phyloP scores from a whole-genome alignment of 169 alveolate genomes.

The Eimeria zaria region DNA sequence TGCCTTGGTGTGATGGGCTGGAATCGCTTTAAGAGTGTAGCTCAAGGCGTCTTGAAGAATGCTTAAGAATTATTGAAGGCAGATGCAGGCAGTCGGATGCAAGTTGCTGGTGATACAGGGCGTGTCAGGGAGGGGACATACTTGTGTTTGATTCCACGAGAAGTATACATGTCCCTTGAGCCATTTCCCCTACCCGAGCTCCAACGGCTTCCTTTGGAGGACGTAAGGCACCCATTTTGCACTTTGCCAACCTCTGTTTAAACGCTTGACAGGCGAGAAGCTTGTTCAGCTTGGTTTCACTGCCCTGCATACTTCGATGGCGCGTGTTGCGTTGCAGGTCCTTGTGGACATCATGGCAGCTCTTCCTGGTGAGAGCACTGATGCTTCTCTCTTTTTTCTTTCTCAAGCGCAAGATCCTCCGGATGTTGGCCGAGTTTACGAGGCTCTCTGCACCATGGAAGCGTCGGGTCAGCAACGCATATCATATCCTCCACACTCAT shows the following conservation, averaged over 20 bases:
- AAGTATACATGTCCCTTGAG: constrained; percentile 28
- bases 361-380: constrained; percentile 32
- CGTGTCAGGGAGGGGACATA: constrained; percentile 61
- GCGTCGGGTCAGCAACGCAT: constrained; percentile 13
- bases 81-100: not conserved
- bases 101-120: constrained; percentile 46
- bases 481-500: not conserved
- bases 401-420: constrained; percentile 65
- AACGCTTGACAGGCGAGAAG: no score
- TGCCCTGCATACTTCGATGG: not conserved
- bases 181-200: constrained; percentile 54
- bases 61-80: not conserved
- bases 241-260: not conserved
- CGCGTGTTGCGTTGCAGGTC: constrained; percentile 7
- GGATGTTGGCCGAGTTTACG: constrained; percentile 17
- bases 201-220: constrained; percentile 72
- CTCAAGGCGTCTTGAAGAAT: not conserved
- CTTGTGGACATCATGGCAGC: constrained; percentile 37
- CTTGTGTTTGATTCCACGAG: constrained; percentile 33
- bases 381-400: constrained; percentile 41
- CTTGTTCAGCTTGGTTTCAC: not conserved
- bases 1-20: not conserved
- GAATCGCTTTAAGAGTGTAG: not conserved
- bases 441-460: constrained; percentile 70
- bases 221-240: not conserved